Evolutionary conservation across 257 asterid species (phyloP).

Genomic region (Solanum piurae): DNA sequence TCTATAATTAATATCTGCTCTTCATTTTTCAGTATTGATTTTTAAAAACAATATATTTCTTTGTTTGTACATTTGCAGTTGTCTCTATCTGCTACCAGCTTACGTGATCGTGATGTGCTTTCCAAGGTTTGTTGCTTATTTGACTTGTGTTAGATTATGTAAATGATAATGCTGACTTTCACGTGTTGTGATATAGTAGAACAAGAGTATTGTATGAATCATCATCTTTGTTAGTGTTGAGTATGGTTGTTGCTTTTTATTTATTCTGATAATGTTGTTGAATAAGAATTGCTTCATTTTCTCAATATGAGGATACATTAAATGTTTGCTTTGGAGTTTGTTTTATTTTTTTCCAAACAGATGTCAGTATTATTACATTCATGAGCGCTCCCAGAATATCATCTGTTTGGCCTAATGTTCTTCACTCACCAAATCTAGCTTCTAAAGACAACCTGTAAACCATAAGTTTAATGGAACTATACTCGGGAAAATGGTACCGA

Average conservation of each 20-base stretch:
- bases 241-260: neutral
- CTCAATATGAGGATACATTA: neutral
- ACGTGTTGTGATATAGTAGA: neutral
- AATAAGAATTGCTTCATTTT: neutral
- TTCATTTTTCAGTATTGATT: neutral
- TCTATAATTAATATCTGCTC: neutral
- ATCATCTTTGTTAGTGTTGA: neutral
- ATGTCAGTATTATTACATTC: neutral
- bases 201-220: neutral
- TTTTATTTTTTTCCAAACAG: neutral
- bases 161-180: neutral
- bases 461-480: neutral
- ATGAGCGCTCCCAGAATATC: neutral
- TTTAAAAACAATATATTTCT: neutral
- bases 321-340: neutral
- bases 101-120: slow-evolving; percentile 82
- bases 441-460: neutral
- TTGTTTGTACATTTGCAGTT: slow-evolving; percentile 46
- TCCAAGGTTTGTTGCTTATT: slow-evolving; percentile 67
- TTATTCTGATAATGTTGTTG: neutral
- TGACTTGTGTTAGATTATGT: neutral
- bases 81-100: slow-evolving; percentile 75
- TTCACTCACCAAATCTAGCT: neutral
- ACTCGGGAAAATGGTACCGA: neutral
- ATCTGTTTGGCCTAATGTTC: neutral